Conservation (phyloP, 179 eudicot genomes). For the Amaranthus tricolor region DNA sequence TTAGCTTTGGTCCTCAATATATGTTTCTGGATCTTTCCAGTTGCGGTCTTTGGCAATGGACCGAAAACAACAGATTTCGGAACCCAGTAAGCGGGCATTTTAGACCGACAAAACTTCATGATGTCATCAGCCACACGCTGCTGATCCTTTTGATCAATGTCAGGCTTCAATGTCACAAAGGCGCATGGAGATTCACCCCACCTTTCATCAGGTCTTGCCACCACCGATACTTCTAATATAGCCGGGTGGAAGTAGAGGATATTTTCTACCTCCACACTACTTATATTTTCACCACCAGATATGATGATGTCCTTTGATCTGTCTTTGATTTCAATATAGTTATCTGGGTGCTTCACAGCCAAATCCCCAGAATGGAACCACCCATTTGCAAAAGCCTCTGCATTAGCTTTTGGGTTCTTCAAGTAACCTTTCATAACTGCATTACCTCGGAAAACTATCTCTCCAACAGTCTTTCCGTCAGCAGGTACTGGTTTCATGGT, state of each 20-base stretch:
- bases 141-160: conserved; percentile 44
- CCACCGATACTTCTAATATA: conserved; percentile 71
- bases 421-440: conserved; percentile 89
- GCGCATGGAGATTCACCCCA: conserved; percentile 99
- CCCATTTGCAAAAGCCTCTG: conserved; percentile 74
- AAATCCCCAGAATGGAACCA: conserved; percentile 93
- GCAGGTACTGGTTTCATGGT: conserved; percentile 77
- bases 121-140: conserved; percentile 57
- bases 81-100: conserved; percentile 88
- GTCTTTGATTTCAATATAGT: conserved; percentile 84
- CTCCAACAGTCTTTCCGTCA: conserved; percentile 83
- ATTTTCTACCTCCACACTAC: conserved; percentile 88
- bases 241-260: conserved; percentile 61
- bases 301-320: conserved; percentile 88
- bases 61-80: conserved; percentile 84
- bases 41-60: conserved; percentile 87
- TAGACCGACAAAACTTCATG: conserved; percentile 64
- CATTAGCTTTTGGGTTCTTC: conserved; percentile 80
- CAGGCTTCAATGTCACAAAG: conserved; percentile 66
- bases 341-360: conserved; percentile 82
- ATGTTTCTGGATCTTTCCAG: conserved; percentile 94
- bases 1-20: conserved; percentile 74
- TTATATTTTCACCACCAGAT: conserved; percentile 93
- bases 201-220: conserved; percentile 71
- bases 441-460: conserved; percentile 79